A percentile compares a stretch with the other conserved stretches of the same genome.
Conservation (phyloP, 257 asterid genomes). For the Solanum piurae region DNA sequence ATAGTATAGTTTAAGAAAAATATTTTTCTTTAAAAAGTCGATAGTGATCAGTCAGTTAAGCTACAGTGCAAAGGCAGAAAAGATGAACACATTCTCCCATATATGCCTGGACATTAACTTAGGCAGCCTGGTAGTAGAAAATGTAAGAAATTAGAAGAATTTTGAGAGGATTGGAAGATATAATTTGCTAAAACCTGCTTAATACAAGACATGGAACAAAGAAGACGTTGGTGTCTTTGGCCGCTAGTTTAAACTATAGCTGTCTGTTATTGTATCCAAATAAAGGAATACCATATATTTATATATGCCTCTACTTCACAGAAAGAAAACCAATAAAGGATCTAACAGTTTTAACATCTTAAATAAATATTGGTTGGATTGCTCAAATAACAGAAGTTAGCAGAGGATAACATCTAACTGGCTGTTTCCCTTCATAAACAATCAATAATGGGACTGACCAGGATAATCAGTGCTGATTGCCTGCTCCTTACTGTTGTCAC, state of each 20-base stretch:
- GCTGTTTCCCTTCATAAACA: neutral
- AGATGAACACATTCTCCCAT: neutral
- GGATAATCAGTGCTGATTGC: constrained; percentile 42
- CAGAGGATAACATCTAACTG: neutral
- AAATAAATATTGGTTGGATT: neutral
- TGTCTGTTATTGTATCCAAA: neutral
- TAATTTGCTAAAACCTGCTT: neutral
- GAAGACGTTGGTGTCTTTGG: neutral
- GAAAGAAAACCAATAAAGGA: neutral
- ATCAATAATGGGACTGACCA: constrained; percentile 36
- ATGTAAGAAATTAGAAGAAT: neutral
- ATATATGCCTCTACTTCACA: neutral
- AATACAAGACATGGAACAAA: neutral
- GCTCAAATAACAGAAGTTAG: neutral
- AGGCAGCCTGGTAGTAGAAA: neutral
- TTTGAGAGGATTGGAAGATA: neutral
- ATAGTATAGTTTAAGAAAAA: neutral
- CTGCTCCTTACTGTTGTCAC: constrained; percentile 29
- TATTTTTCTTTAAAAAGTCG: too few species aligned
- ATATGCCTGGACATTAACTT: neutral
- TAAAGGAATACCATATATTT: neutral
- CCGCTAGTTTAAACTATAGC: neutral
- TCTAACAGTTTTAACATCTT: neutral
- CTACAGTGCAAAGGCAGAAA: neutral
- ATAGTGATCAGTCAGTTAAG: neutral